Evolutionary conservation across 345 rosid genomes (phyloP).

Genomic region (Hevea brasiliensis): DNA sequence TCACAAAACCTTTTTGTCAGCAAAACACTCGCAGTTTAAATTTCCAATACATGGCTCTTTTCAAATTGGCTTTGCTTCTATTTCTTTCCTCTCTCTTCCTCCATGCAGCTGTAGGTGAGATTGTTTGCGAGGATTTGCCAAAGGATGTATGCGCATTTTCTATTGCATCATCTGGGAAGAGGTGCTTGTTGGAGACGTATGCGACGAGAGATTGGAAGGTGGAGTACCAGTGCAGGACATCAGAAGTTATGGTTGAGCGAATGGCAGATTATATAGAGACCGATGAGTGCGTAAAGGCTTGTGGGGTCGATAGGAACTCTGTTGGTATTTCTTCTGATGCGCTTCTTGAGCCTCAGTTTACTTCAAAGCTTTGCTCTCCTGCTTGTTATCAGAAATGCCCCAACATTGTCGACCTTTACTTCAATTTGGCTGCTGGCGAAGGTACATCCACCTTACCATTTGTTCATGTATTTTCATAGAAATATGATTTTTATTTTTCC

Average conservation of each 20-base stretch:
- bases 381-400: conserved; percentile 72
- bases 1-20: not conserved
- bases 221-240: conserved; percentile 77
- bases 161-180: conserved; percentile 68
- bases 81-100: conserved; percentile 60
- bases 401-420: conserved; percentile 92
- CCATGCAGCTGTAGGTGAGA: conserved; percentile 59
- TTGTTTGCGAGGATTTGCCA: conserved; percentile 70
- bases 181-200: conserved; percentile 75
- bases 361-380: conserved; percentile 77
- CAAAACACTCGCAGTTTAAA: not conserved
- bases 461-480: not conserved
- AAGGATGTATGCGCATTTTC: conserved; percentile 72
- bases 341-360: conserved; percentile 72
- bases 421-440: conserved; percentile 94
- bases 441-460: conserved; percentile 39
- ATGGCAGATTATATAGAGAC: conserved; percentile 75
- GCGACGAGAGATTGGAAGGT: conserved; percentile 33
- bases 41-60: conserved; percentile 49
- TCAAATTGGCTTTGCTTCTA: conserved; percentile 48
- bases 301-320: conserved; percentile 78
- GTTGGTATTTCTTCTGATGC: conserved; percentile 94
- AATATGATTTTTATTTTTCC: no score
- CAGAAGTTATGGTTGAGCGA: conserved; percentile 75
- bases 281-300: conserved; percentile 66